Evolutionary conservation across 2,329 filamentous ascomycete genomes (phyloP).

Genomic region (Aspergillus fijiensis): DNA sequence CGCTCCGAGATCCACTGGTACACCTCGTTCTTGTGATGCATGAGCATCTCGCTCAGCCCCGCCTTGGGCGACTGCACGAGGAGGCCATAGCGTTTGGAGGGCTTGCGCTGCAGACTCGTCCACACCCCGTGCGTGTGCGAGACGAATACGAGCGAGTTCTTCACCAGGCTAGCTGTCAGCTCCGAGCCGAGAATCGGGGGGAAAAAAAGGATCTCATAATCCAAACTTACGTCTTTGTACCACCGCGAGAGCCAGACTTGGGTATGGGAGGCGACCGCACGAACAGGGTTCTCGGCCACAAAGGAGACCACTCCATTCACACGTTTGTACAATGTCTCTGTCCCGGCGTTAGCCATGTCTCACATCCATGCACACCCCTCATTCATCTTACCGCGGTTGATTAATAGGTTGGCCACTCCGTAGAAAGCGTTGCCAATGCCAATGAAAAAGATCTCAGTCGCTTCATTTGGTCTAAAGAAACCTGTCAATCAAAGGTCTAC

Average conservation of each 20-base stretch:
- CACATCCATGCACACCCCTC: neutral
- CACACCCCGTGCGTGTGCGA: conserved; percentile 74
- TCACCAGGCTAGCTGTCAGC: neutral
- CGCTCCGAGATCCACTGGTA: conserved; percentile 47
- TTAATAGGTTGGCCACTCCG: conserved; percentile 77
- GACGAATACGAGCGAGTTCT: conserved; percentile 77
- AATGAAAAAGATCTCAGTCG: conserved; percentile 76
- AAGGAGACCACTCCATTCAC: conserved; percentile 77
- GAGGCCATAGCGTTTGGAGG: conserved; percentile 58
- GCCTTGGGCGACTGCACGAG: conserved; percentile 48
- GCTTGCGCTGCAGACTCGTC: conserved; percentile 57
- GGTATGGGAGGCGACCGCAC: conserved; percentile 77
- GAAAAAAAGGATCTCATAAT: neutral
- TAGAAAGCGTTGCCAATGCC: conserved; percentile 88
- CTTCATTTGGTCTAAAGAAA: conserved; percentile 56
- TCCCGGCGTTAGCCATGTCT: neutral
- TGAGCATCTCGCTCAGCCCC: conserved; percentile 58
- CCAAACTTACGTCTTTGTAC: conserved; percentile 66
- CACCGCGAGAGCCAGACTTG: conserved; percentile 67
- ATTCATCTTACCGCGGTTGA: conserved; percentile 63
- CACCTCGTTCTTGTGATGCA: conserved; percentile 53
- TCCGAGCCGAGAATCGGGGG: neutral
- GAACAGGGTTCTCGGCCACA: conserved; percentile 70
- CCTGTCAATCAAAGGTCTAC: neutral
- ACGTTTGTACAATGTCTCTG: conserved; percentile 61